A percentile compares a stretch with the other conserved stretches of the same genome.
Conservation (phyloP, 176 grass and related monocot species). For the Aechmea fasciata region DNA sequence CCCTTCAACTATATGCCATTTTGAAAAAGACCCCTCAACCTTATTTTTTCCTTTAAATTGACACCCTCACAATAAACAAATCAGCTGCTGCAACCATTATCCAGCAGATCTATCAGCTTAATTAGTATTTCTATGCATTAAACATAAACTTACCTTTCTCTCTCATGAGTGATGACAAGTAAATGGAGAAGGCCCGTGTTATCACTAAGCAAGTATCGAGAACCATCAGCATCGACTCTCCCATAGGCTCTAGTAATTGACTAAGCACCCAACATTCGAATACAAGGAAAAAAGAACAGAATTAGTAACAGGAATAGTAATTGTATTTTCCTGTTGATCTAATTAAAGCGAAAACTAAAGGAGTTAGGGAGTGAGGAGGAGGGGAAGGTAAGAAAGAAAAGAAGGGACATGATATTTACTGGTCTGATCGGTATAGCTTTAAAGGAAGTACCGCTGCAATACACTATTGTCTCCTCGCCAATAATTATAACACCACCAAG, state of each 20-base stretch:
- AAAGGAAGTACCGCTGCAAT: conserved; percentile 80
- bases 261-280: conserved; percentile 27
- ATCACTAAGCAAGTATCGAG: conserved; percentile 92
- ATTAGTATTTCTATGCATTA: background rate
- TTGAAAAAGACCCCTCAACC: too few species aligned
- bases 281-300: conserved; percentile 9
- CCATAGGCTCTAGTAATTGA: conserved; percentile 96
- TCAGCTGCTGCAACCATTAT: background rate
- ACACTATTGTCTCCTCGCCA: conserved; percentile 92
- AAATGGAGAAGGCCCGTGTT: conserved; percentile 84
- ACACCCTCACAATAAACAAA: background rate
- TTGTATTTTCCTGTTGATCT: background rate
- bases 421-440: conserved; percentile 98
- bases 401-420: conserved; percentile 24
- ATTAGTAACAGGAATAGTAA: background rate
- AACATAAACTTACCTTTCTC: conserved; percentile 51
- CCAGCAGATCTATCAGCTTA: background rate
- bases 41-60: too few species aligned
- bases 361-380: background rate
- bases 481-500: conserved; percentile 95
- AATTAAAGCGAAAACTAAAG: conserved; percentile 2
- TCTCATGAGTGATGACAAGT: conserved; percentile 93
- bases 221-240: conserved; percentile 92
- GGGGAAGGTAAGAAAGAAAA: conserved; percentile 3
- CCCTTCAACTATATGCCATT: too few species aligned